Conservation (phyloP, 1,284 basidiomycete species). For the Ustilago sp. region DNA sequence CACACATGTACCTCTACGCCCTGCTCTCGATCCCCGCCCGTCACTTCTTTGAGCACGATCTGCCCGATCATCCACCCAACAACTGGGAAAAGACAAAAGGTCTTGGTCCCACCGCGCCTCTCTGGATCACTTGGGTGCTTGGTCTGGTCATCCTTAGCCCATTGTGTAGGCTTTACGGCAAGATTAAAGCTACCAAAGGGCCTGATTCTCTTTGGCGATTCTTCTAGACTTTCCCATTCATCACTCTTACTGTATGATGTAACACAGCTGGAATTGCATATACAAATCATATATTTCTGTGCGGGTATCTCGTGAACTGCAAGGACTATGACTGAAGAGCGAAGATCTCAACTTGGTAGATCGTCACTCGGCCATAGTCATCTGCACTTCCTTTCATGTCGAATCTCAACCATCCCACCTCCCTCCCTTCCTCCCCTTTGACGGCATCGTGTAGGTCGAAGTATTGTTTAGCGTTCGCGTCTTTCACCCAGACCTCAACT, state of each 20-base stretch:
- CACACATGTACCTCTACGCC: conserved; percentile 37
- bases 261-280: background rate
- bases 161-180: conserved; percentile 34
- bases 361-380: conserved; percentile 43
- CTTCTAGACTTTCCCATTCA: conserved; percentile 19
- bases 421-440: background rate
- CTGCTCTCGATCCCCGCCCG: conserved; percentile 33
- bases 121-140: conserved; percentile 36
- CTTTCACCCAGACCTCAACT: conserved; percentile 22
- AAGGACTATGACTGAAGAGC: background rate
- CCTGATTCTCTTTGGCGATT: conserved; percentile 49
- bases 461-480: conserved; percentile 44
- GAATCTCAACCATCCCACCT: conserved; percentile 24
- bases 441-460: conserved; percentile 14
- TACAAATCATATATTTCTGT: background rate
- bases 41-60: conserved; percentile 34
- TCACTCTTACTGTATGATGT: background rate
- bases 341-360: conserved; percentile 42
- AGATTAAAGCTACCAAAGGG: conserved; percentile 29
- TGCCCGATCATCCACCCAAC: conserved; percentile 40
- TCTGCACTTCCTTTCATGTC: conserved; percentile 46
- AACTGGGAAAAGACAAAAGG: conserved; percentile 25
- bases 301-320: conserved; percentile 5
- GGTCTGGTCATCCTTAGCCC: conserved; percentile 36
- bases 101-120: conserved; percentile 24